phyloP scores from a whole-genome alignment of 495 filamentous ascomycete species.

The Schizothecium vesticola region DNA sequence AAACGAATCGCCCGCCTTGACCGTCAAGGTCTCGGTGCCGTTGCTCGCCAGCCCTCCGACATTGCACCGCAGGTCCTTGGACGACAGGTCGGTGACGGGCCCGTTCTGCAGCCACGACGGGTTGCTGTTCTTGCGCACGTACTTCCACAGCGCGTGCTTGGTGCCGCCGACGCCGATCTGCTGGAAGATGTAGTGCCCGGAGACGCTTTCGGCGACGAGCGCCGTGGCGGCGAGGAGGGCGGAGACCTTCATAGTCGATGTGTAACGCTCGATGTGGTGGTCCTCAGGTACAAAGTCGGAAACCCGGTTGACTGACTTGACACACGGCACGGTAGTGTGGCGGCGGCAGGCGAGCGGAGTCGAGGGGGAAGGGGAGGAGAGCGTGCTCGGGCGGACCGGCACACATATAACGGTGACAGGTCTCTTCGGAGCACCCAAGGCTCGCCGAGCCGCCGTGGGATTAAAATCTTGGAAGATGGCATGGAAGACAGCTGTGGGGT shows the following conservation, averaged over 20 bases:
- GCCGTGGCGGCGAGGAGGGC: slow-evolving; percentile 22
- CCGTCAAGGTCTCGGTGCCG: slow-evolving; percentile 41
- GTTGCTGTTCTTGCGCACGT: slow-evolving; percentile 51
- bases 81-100: slow-evolving; percentile 49
- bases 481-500: neutral
- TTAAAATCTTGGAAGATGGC: neutral
- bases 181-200: slow-evolving; percentile 48
- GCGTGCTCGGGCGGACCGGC: neutral
- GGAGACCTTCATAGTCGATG: slow-evolving; percentile 35
- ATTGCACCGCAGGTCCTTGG: slow-evolving; percentile 54
- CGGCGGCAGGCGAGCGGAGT: neutral
- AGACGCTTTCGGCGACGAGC: slow-evolving; percentile 26
- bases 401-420: neutral
- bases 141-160: slow-evolving; percentile 43
- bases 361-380: neutral
- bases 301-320: neutral
- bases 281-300: neutral
- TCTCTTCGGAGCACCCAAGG: neutral
- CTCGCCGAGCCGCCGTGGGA: neutral
- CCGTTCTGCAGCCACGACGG: slow-evolving; percentile 44
- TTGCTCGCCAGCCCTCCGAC: slow-evolving; percentile 45
- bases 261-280: too few relatives aligned
- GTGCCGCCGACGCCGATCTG: slow-evolving; percentile 39
- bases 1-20: slow-evolving; percentile 48
- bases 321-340: slow-evolving; percentile 3